Percentiles rank a stretch among this genome's conserved stretches.
These are phyloP conservation scores for Wallacemonas sp. DNA, from an alignment of 208 protist genomes.

Conservation along the genomic window DNA sequence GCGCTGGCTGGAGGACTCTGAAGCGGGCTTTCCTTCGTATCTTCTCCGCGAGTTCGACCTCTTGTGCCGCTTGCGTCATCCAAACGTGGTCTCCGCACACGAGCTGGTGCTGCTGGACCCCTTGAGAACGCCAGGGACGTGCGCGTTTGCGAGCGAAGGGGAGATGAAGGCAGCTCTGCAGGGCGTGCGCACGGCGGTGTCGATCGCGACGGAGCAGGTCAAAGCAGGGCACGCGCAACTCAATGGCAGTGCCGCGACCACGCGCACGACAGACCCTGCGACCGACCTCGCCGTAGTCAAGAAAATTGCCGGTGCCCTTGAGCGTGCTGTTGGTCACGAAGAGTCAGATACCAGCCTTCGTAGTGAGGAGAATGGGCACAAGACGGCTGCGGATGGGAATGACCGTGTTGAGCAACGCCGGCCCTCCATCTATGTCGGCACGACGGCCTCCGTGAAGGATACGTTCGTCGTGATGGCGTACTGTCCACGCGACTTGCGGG, in stretches of 20 bases:
- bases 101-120: slow-evolving; percentile 57
- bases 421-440: slow-evolving; percentile 9
- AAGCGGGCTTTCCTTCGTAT: slow-evolving; percentile 81
- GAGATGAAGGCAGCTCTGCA: background rate
- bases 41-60: slow-evolving; percentile 87
- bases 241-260: no score
- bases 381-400: no score
- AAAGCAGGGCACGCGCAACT: no score
- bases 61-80: slow-evolving; percentile 69
- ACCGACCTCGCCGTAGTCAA: background rate
- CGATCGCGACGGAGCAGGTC: background rate
- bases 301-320: no score
- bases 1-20: slow-evolving; percentile 70
- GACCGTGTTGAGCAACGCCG: background rate
- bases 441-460: slow-evolving; percentile 30
- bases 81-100: slow-evolving; percentile 65
- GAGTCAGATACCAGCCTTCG: no score
- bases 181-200: background rate
- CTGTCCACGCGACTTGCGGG: slow-evolving; percentile 72
- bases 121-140: background rate
- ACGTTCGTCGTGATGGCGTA: slow-evolving; percentile 88
- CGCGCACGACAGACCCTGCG: background rate
- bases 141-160: background rate
- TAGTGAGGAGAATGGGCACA: no score
- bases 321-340: no score